Evolutionary conservation across 139 green algal genomes (phyloP).

Genomic region (Coccomyxa sp.): DNA sequence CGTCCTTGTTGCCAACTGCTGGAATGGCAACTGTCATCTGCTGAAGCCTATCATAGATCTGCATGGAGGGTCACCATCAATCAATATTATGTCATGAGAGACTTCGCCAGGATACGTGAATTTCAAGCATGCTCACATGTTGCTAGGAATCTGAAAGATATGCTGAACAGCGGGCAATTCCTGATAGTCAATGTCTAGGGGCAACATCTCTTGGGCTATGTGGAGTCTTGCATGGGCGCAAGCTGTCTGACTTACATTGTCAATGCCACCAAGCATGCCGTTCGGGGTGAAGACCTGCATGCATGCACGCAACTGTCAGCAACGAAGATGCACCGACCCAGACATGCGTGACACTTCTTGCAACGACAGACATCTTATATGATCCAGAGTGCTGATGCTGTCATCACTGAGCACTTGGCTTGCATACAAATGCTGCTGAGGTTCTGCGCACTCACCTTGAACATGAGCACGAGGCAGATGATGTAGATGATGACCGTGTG

Average conservation of each 20-base stretch:
- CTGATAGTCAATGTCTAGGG: too few relatives aligned
- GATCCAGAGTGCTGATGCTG: neutral
- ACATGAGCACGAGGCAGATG: constrained; percentile 8
- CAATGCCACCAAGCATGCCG: neutral
- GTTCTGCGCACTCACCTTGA: constrained; percentile 6
- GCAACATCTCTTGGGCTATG: too few relatives aligned
- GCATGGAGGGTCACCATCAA: too few relatives aligned
- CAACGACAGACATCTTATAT: too few relatives aligned
- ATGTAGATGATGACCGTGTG: constrained; percentile 14
- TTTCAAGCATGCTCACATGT: too few relatives aligned
- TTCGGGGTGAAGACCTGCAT: neutral
- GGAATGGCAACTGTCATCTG: neutral
- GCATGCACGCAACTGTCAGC: too few relatives aligned
- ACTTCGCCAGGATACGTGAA: too few relatives aligned
- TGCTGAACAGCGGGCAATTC: too few relatives aligned
- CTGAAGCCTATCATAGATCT: constrained; percentile 8
- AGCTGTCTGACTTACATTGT: neutral
- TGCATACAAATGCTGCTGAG: neutral
- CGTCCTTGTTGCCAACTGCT: constrained; percentile 5
- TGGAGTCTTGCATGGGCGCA: too few relatives aligned
- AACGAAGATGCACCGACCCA: too few relatives aligned
- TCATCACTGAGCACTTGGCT: neutral
- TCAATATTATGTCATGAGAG: too few relatives aligned
- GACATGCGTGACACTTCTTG: too few relatives aligned
- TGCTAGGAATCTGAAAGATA: neutral